These are phyloP conservation scores for Rhododendron ovatum DNA, from an alignment of 148 eudicot genomes.

Conservation along the genomic window DNA sequence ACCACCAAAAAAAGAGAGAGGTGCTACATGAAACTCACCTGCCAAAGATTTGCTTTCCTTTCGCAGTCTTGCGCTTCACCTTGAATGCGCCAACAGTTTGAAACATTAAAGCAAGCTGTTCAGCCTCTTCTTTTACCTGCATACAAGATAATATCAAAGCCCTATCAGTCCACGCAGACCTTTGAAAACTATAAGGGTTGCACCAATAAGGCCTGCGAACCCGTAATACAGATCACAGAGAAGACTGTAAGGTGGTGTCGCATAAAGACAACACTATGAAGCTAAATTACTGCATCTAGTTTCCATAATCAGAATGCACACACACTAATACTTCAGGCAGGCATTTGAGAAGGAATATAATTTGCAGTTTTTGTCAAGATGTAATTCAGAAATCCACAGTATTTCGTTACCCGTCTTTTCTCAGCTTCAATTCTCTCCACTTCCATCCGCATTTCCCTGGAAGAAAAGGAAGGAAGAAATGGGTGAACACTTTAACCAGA, in stretches of 20 bases:
- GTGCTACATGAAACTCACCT: constrained; percentile 29
- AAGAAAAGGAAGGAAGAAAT: constrained; percentile 16
- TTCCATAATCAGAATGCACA: background rate
- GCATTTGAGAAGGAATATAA: background rate
- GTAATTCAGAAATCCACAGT: background rate
- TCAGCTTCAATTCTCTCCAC: constrained; percentile 95
- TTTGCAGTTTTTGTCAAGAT: background rate
- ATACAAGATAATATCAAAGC: constrained; percentile 2
- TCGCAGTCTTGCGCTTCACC: constrained; percentile 84
- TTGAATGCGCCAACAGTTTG: constrained; percentile 93
- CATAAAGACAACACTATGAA: background rate
- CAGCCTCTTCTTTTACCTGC: constrained; percentile 90
- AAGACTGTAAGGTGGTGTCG: background rate
- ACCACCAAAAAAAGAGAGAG: background rate
- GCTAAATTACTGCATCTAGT: background rate
- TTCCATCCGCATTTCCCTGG: constrained; percentile 92
- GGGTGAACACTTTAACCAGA: background rate
- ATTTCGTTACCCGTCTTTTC: constrained; percentile 61
- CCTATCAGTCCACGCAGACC: background rate
- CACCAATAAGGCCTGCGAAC: background rate
- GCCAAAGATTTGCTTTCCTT: constrained; percentile 93
- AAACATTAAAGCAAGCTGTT: constrained; percentile 76
- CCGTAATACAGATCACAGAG: background rate
- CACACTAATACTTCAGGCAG: background rate
- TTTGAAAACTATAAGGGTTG: background rate